phyloP scores from a whole-genome alignment of 805 yeast genomes.

The Ogataea parapolymorpha region DNA sequence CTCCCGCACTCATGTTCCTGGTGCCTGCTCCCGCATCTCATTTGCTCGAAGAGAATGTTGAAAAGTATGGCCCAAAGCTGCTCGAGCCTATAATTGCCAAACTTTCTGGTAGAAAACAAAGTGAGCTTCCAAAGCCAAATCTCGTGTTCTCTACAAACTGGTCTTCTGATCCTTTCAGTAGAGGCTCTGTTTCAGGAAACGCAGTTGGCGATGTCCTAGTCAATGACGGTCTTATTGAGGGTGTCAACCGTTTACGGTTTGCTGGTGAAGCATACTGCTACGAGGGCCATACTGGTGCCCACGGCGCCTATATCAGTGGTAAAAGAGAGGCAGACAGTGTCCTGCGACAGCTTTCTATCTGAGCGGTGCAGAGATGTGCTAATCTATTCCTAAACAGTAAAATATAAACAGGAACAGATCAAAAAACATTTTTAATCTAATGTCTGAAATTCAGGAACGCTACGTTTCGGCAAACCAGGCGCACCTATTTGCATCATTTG shows the following conservation, averaged over 20 bases:
- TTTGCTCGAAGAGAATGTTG: slow-evolving; percentile 40
- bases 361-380: background rate
- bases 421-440: background rate
- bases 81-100: slow-evolving; percentile 40
- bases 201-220: slow-evolving; percentile 41
- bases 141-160: slow-evolving; percentile 36
- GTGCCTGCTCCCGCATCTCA: slow-evolving; percentile 48
- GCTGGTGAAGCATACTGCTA: slow-evolving; percentile 53
- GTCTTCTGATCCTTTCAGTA: slow-evolving; percentile 46
- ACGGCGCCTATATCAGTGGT: slow-evolving; percentile 55
- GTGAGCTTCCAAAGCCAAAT: slow-evolving; percentile 26
- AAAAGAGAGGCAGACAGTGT: slow-evolving; percentile 38
- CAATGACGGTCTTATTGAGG: slow-evolving; percentile 29
- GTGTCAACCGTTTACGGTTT: slow-evolving; percentile 40
- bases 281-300: slow-evolving; percentile 54
- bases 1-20: slow-evolving; percentile 41
- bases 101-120: slow-evolving; percentile 20
- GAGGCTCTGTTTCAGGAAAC: slow-evolving; percentile 47
- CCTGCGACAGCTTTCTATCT: slow-evolving; percentile 2
- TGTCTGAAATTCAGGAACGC: slow-evolving; percentile 4
- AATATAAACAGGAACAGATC: slow-evolving; percentile 2
- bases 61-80: slow-evolving; percentile 38
- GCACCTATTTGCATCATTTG: slow-evolving; percentile 51
- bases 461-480: slow-evolving; percentile 48
- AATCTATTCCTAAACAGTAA: background rate